Evolutionary conservation across 2,329 filamentous ascomycete species (phyloP).

Genomic region (Aspergillus sergii): DNA sequence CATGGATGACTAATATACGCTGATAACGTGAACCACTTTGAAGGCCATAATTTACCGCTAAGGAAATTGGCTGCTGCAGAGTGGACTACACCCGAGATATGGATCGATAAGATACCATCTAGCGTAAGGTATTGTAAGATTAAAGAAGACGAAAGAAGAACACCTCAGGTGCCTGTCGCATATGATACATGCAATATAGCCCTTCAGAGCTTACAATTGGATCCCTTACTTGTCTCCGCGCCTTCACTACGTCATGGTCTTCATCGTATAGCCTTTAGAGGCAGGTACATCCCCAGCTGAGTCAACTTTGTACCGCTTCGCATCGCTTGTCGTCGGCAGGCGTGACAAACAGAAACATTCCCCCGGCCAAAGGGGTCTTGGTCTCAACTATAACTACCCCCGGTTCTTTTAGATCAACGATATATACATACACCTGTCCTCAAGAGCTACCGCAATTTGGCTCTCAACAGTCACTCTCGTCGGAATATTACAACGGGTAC

Average conservation of each 20-base stretch:
- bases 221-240: neutral
- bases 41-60: neutral
- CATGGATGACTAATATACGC: neutral
- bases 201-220: conserved; percentile 1
- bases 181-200: neutral
- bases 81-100: neutral
- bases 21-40: neutral
- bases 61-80: neutral
- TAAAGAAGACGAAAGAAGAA: neutral
- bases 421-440: neutral
- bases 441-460: neutral
- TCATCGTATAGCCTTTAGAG: conserved; percentile 13
- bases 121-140: conserved; percentile 3
- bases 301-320: conserved; percentile 28
- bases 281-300: conserved; percentile 20
- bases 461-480: neutral
- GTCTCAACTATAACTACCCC: conserved; percentile 3
- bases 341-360: conserved; percentile 34
- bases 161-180: conserved; percentile 1
- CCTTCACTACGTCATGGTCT: conserved; percentile 8
- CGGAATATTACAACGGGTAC: neutral
- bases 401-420: neutral
- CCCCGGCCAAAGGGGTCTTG: conserved; percentile 14
- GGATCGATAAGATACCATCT: neutral
- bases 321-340: conserved; percentile 36